Conservation (phyloP, 306 rosid species). For the Alnus glutinosa region DNA sequence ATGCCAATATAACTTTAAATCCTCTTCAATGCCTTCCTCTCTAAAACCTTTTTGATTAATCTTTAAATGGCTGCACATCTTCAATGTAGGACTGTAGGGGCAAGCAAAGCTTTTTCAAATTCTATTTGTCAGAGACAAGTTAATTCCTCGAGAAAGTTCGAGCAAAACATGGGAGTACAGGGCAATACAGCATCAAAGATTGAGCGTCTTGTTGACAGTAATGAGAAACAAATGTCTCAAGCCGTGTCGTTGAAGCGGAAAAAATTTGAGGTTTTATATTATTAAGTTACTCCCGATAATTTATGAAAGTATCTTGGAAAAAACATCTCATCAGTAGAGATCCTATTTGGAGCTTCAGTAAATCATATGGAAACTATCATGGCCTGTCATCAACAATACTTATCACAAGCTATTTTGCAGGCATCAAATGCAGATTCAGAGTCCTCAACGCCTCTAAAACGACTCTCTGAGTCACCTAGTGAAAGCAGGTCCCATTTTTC, state of each 20-base stretch:
- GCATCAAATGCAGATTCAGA: slow-evolving; percentile 52
- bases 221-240: slow-evolving; percentile 44
- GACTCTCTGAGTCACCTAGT: slow-evolving; percentile 49
- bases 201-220: slow-evolving; percentile 32
- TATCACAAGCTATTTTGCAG: slow-evolving; percentile 46
- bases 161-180: slow-evolving; percentile 38
- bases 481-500: slow-evolving; percentile 56
- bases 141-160: slow-evolving; percentile 27
- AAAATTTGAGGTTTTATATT: slow-evolving; percentile 53
- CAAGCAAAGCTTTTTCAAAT: slow-evolving; percentile 35
- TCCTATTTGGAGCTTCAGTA: slow-evolving; percentile 24
- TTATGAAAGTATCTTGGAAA: slow-evolving; percentile 10
- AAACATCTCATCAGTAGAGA: slow-evolving; percentile 14
- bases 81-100: slow-evolving; percentile 43
- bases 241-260: slow-evolving; percentile 61
- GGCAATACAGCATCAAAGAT: slow-evolving; percentile 35
- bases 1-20: slow-evolving; percentile 11
- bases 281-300: slow-evolving; percentile 2
- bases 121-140: slow-evolving; percentile 42
- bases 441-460: slow-evolving; percentile 61
- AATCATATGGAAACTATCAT: slow-evolving; percentile 23
- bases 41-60: slow-evolving; percentile 5
- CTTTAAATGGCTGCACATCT: slow-evolving; percentile 25
- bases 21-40: slow-evolving; percentile 17
- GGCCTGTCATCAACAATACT: slow-evolving; percentile 18